Evolutionary conservation across 768 basidiomycete species (phyloP), one percentile per base, ranked within the genome.

Genomic region (Podaxis sp.): DNA sequence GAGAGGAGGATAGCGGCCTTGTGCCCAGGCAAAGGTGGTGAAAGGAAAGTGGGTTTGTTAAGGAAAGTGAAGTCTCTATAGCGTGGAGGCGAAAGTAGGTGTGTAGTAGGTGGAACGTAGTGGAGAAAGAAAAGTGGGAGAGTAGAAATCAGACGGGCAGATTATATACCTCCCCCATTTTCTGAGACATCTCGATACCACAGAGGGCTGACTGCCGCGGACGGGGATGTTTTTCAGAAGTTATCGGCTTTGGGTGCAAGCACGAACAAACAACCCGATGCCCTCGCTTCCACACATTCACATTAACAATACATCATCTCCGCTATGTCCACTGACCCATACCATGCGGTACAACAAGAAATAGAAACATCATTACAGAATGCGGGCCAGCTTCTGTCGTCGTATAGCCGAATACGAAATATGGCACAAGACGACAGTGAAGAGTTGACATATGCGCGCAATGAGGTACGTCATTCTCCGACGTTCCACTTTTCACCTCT

Each of bases 291-390:
- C 28, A 26, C 17, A 2, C 59, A 24, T 39, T 17, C 13, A 39
- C 38, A 39, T 19, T n/a, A 7, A 17, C 36, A 46, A 5, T 12
- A 26, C 30, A 24, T n/a, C 19, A 17, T 51, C 39, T 39, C 61
- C 67, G 49, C 28, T n/a, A 89, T 89, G 88, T 87, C 89, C 17
- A 75, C 81, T 6, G 94, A 96, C 76, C 94, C 94, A 46, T 96
- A 95, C 73, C 89, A 94, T 78, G 89, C 85, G 39, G 92, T 95
- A 1, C 87, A 91, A 70, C 86, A 85, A 64, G 94, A 96, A 75
- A 87, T 96, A 22, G 90, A 93, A 65, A 75, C 80, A 12, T 88
- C 92, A 8, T 75, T 95, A 33, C 87, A 90, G 70, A 80, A 86
- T 3, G 88, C 92, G 48, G 77, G 82, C 17, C 88, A 90, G 58